These are phyloP conservation scores for Brassica nigra DNA, from an alignment of 345 rosid species.

Conservation along the genomic window DNA sequence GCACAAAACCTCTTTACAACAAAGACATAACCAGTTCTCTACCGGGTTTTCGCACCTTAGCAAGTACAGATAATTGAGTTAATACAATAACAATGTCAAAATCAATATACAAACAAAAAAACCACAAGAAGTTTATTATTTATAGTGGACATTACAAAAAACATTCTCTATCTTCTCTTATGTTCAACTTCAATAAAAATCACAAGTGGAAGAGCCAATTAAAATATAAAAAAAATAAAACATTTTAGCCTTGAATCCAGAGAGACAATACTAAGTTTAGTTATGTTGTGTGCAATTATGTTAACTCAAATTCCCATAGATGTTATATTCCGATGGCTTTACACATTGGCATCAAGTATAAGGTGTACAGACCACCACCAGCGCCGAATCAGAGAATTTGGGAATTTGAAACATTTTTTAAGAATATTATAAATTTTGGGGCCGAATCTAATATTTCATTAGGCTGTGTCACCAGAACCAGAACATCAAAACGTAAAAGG, in stretches of 20 bases:
- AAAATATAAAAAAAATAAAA: no score
- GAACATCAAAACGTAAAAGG: not conserved
- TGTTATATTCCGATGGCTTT: not conserved
- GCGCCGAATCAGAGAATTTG: no score
- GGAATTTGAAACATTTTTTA: no score
- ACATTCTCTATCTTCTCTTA: not conserved
- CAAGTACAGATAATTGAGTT: not conserved
- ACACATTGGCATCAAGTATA: not conserved
- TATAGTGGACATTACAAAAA: not conserved
- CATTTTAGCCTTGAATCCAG: not conserved
- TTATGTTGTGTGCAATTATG: not conserved
- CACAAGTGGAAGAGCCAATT: not conserved
- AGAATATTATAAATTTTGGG: no score
- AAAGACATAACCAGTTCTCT: slow-evolving; percentile 87
- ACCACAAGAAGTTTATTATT: not conserved
- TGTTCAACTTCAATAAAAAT: not conserved
- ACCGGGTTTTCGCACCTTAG: slow-evolving; percentile 73
- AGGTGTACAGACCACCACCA: not conserved
- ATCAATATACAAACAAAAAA: not conserved
- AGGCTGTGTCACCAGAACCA: no score
- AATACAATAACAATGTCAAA: not conserved
- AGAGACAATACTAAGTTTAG: not conserved
- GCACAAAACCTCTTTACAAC: slow-evolving; percentile 83
- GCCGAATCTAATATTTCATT: no score
- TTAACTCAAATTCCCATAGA: not conserved